A percentile compares a stretch with the other conserved stretches of the same genome.
Conservation (phyloP, 257 asterid genomes). For the Penstemon eatonii region DNA sequence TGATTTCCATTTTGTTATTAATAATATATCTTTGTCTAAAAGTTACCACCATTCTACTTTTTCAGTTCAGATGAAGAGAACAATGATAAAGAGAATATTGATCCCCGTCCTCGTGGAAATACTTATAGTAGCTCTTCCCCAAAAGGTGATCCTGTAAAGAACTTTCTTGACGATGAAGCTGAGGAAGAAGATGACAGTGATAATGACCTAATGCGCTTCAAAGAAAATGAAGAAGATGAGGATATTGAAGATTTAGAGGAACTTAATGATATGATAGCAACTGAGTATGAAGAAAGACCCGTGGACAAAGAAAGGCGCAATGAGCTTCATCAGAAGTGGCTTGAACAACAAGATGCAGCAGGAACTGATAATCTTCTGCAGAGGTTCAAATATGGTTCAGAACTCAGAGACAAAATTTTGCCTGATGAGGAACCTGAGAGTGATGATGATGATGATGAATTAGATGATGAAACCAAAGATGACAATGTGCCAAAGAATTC, state of each 20-base stretch:
- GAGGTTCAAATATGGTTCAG: conserved; percentile 57
- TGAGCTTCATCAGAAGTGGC: conserved; percentile 97
- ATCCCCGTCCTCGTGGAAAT: conserved; percentile 40
- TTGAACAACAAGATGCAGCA: conserved; percentile 93
- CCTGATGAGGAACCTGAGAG: conserved; percentile 50
- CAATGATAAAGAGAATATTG: conserved; percentile 64
- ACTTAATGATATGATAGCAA: conserved; percentile 78
- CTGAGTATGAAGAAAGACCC: conserved; percentile 60
- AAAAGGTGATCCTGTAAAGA: conserved; percentile 66
- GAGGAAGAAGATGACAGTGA: conserved; percentile 93
- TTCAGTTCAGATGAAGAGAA: conserved; percentile 85
- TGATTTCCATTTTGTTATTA: conserved; percentile 9
- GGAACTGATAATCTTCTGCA: conserved; percentile 90
- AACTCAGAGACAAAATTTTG: conserved; percentile 44
- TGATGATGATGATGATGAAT: conserved; percentile 54
- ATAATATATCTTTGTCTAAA: not conserved
- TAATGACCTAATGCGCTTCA: conserved; percentile 49
- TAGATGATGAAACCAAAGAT: conserved; percentile 42
- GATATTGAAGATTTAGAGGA: conserved; percentile 72
- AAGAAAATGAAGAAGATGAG: conserved; percentile 72
- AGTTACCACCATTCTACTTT: conserved; percentile 20
- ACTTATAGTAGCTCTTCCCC: conserved; percentile 40
- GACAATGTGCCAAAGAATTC: conserved; percentile 40
- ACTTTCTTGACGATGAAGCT: conserved; percentile 92
- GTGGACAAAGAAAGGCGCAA: conserved; percentile 66